Percentiles rank a stretch among this genome's conserved stretches.
These are phyloP conservation scores for Yarrowia sp. DNA, from an alignment of 805 yeast genomes.

Conservation along the genomic window DNA sequence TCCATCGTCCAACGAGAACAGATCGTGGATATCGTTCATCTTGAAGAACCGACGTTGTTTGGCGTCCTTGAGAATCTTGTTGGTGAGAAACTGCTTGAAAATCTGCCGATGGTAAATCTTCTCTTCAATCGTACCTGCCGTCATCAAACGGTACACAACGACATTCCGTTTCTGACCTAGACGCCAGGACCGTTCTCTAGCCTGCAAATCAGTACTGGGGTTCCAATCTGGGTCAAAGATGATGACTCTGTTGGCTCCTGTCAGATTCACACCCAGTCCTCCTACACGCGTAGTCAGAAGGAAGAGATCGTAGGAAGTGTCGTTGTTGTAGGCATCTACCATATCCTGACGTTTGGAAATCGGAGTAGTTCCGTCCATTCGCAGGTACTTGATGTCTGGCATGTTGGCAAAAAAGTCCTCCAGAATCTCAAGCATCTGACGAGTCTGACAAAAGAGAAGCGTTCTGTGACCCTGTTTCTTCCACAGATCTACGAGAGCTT, in stretches of 20 bases:
- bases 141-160: slow-evolving; percentile 86
- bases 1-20: slow-evolving; percentile 74
- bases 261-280: slow-evolving; percentile 90
- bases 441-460: slow-evolving; percentile 87
- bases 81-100: slow-evolving; percentile 91
- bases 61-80: slow-evolving; percentile 93
- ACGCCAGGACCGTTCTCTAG: slow-evolving; percentile 97
- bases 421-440: slow-evolving; percentile 90
- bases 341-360: slow-evolving; percentile 76
- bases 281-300: slow-evolving; percentile 93
- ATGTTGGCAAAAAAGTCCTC: slow-evolving; percentile 65
- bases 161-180: slow-evolving; percentile 94
- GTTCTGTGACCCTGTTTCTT: slow-evolving; percentile 75
- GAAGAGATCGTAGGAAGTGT: slow-evolving; percentile 66
- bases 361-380: slow-evolving; percentile 96
- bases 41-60: slow-evolving; percentile 93
- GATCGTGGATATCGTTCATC: slow-evolving; percentile 86
- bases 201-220: slow-evolving; percentile 96
- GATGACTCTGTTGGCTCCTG: slow-evolving; percentile 94
- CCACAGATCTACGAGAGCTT: slow-evolving; percentile 79
- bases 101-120: slow-evolving; percentile 96
- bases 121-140: slow-evolving; percentile 95
- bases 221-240: slow-evolving; percentile 99
- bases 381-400: slow-evolving; percentile 57
- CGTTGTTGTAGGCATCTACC: slow-evolving; percentile 80